Conservation (phyloP, 2,329 filamentous ascomycete genomes). For the Colletotrichum zoysiae region DNA sequence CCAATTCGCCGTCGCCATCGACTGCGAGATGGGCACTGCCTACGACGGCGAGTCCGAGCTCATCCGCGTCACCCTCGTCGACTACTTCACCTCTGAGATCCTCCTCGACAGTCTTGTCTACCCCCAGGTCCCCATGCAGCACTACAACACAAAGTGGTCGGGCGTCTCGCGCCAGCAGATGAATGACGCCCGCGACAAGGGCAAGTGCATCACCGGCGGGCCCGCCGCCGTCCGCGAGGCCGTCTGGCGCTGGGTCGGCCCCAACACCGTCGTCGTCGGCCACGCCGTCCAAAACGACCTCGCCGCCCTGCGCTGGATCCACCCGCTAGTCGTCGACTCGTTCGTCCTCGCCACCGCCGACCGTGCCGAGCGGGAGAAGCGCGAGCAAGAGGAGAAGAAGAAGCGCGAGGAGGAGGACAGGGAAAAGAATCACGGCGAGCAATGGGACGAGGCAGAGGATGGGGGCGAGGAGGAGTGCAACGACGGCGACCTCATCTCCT, state of each 20-base stretch:
- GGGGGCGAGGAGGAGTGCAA: not conserved
- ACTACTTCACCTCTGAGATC: slow-evolving; percentile 62
- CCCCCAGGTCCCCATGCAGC: slow-evolving; percentile 59
- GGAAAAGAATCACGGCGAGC: slow-evolving; percentile 27
- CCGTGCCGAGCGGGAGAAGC: slow-evolving; percentile 35
- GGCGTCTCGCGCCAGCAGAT: slow-evolving; percentile 60
- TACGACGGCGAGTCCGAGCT: slow-evolving; percentile 60
- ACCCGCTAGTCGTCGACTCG: slow-evolving; percentile 60
- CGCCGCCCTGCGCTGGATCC: slow-evolving; percentile 61
- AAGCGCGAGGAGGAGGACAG: slow-evolving; percentile 35
- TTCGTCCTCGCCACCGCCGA: slow-evolving; percentile 49
- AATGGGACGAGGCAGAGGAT: slow-evolving; percentile 32
- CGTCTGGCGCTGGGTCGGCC: slow-evolving; percentile 59
- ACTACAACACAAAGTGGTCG: slow-evolving; percentile 64
- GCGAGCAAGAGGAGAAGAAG: slow-evolving; percentile 37
- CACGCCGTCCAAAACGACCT: slow-evolving; percentile 61
- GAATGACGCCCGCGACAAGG: slow-evolving; percentile 49
- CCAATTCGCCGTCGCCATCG: slow-evolving; percentile 57
- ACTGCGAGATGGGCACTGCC: slow-evolving; percentile 68
- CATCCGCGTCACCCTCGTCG: slow-evolving; percentile 64
- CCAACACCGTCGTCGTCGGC: slow-evolving; percentile 61
- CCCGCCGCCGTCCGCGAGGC: slow-evolving; percentile 55
- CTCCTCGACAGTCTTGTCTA: slow-evolving; percentile 65
- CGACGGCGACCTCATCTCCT: slow-evolving; percentile 28
- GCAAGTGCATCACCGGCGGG: slow-evolving; percentile 55